These are phyloP conservation scores for Leptographium procerum DNA, from an alignment of 2,329 filamentous ascomycete species.

Conservation along the genomic window DNA sequence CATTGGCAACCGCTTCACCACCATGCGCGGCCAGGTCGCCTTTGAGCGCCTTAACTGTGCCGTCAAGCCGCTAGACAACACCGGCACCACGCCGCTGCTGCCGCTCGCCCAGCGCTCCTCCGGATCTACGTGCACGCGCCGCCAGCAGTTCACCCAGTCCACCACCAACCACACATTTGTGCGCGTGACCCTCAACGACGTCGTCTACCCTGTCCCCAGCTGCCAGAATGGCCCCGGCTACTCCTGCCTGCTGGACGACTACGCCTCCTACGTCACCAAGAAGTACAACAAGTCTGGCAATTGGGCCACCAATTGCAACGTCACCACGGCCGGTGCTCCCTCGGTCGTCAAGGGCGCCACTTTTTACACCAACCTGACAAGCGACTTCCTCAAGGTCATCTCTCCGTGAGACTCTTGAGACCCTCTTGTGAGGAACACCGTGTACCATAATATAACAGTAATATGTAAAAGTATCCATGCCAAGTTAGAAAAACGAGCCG, in stretches of 20 bases:
- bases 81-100: not conserved
- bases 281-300: conserved; percentile 37
- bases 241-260: conserved; percentile 37
- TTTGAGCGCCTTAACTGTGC: conserved; percentile 51
- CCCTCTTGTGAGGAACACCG: not conserved
- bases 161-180: conserved; percentile 31
- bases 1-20: conserved; percentile 42
- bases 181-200: conserved; percentile 50
- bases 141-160: conserved; percentile 5
- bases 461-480: too few species aligned
- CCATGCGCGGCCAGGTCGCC: conserved; percentile 54
- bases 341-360: conserved; percentile 32
- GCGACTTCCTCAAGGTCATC: conserved; percentile 21
- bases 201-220: conserved; percentile 45
- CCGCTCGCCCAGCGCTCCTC: conserved; percentile 2
- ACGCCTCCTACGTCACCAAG: conserved; percentile 29
- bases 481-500: too few species aligned
- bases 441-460: not conserved
- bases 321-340: conserved; percentile 27
- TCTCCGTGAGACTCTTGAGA: not conserved
- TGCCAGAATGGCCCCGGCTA: conserved; percentile 45
- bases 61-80: conserved; percentile 4
- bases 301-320: conserved; percentile 37
- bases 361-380: conserved; percentile 35
- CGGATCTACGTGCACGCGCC: not conserved